Conservation (phyloP, 2,329 filamentous ascomycete genomes). For the Aspergillus oerlinghausenensis region DNA sequence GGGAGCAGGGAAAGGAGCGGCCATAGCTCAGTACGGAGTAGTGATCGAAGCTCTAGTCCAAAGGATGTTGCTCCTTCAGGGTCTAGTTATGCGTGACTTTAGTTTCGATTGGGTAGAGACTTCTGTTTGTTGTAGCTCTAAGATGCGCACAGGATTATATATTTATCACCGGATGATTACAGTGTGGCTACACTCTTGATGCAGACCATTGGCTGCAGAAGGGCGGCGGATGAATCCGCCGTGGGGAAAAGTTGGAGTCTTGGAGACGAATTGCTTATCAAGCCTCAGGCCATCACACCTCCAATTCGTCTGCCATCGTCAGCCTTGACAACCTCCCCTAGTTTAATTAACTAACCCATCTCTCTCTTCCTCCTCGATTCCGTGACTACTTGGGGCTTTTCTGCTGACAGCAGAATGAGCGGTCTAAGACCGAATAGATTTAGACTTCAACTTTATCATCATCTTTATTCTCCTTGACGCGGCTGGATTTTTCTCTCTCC, state of each 20-base stretch:
- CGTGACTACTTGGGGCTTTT: background rate
- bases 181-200: too few species aligned
- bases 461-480: conserved; percentile 2
- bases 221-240: conserved; percentile 11
- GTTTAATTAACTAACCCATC: background rate
- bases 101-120: too few species aligned
- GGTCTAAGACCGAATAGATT: background rate
- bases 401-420: background rate
- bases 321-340: background rate
- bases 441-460: background rate
- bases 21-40: too few species aligned
- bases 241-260: conserved; percentile 4
- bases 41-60: too few species aligned
- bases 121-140: too few species aligned
- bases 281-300: background rate
- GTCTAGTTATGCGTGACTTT: too few species aligned
- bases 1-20: too few species aligned
- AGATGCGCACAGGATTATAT: too few species aligned
- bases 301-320: background rate
- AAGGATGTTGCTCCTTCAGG: too few species aligned
- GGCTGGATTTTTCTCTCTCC: background rate
- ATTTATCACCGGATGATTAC: too few species aligned
- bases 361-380: background rate
- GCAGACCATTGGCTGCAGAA: background rate
- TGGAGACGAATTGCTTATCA: conserved; percentile 1